phyloP scores from a whole-genome alignment of 2,329 filamentous ascomycete species.

The Coniella lustricola region DNA sequence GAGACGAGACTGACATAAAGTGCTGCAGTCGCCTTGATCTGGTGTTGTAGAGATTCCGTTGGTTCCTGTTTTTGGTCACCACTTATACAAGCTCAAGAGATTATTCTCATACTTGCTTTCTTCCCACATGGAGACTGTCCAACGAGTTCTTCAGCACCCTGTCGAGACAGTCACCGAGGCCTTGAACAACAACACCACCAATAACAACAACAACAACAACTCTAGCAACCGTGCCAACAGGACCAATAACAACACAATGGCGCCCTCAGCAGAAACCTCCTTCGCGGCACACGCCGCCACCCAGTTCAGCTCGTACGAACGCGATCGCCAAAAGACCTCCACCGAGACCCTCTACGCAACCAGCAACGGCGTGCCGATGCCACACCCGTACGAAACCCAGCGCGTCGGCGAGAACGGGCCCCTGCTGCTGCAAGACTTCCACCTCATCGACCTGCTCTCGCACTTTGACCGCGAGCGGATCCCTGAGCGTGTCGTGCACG shows the following conservation, averaged over 20 bases:
- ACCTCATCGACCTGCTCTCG: constrained; percentile 53
- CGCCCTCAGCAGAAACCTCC: constrained; percentile 26
- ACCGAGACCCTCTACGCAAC: constrained; percentile 44
- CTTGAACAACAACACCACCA: too few relatives aligned
- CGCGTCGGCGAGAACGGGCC: constrained; percentile 51
- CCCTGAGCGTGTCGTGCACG: constrained; percentile 54
- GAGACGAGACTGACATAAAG: too few relatives aligned
- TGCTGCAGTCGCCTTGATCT: too few relatives aligned
- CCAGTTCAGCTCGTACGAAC: constrained; percentile 32
- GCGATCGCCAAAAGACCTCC: constrained; percentile 32
- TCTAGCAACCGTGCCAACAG: too few relatives aligned
- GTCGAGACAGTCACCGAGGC: constrained; percentile 5
- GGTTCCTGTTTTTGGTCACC: too few relatives aligned
- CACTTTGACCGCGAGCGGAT: constrained; percentile 58
- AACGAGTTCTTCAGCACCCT: constrained; percentile 1
- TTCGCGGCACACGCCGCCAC: constrained; percentile 30
- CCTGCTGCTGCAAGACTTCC: constrained; percentile 51
- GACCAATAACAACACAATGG: background rate
- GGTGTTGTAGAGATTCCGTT: too few relatives aligned
- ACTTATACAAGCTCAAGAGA: too few relatives aligned
- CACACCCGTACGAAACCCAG: constrained; percentile 52
- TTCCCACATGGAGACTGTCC: constrained; percentile 1
- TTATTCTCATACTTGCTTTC: too few relatives aligned
- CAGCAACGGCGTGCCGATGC: constrained; percentile 48
- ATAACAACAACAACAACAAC: too few relatives aligned